Evolutionary conservation across 139 green algal species (phyloP).

Genomic region (Chlamydomonas incerta): DNA sequence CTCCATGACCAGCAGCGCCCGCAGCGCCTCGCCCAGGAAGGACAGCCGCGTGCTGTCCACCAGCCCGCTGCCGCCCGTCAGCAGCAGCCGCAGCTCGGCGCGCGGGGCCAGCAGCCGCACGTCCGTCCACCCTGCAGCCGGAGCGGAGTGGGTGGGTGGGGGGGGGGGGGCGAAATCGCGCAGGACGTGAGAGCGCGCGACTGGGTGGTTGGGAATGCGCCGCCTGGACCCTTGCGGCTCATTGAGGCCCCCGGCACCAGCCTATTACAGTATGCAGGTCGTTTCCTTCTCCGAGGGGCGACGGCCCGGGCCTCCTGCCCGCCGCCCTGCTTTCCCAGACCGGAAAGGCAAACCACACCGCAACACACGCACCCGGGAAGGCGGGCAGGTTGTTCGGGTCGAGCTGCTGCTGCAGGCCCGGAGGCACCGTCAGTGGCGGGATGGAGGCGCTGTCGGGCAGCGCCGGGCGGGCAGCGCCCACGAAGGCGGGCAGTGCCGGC

Average conservation of each 20-base stretch:
- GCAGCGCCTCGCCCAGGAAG: constrained; percentile 82
- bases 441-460: constrained; percentile 75
- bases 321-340: neutral
- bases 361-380: constrained; percentile 17
- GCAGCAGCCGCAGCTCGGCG: constrained; percentile 83
- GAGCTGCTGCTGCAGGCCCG: no score
- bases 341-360: no score
- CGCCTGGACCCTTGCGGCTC: no score
- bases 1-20: constrained; percentile 79
- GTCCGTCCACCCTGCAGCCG: constrained; percentile 80
- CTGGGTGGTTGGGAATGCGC: no score
- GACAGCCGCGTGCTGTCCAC: constrained; percentile 72
- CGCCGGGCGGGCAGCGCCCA: constrained; percentile 44
- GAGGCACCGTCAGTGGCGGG: constrained; percentile 46
- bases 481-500: constrained; percentile 61
- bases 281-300: no score
- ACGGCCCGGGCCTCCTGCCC: no score
- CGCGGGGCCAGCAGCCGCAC: constrained; percentile 83
- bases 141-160: neutral
- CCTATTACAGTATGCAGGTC: no score
- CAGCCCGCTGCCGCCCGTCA: constrained; percentile 63
- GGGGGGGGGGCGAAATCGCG: no score
- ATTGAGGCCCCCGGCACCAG: no score
- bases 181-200: no score
- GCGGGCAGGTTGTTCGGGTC: neutral